Conservation (phyloP, 2,329 filamentous ascomycete genomes). For the Neoascochyta sp. region DNA sequence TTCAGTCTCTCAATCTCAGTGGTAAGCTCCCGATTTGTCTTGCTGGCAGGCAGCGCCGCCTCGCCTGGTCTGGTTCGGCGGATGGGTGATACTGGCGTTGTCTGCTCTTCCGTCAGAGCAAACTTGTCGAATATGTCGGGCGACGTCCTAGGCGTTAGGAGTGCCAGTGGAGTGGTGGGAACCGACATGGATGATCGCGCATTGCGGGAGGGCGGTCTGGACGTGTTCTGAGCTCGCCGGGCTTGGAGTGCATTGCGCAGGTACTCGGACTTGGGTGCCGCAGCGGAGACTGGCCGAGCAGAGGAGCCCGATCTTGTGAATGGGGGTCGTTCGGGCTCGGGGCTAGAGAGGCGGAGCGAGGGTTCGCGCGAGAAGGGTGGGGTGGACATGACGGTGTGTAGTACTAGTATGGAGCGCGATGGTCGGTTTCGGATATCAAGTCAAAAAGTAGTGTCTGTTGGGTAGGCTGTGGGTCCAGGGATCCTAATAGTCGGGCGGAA, state of each 20-base stretch:
- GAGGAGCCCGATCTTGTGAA: slow-evolving; percentile 12
- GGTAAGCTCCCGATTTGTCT: slow-evolving; percentile 29
- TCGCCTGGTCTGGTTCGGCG: slow-evolving; percentile 28
- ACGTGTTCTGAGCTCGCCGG: slow-evolving; percentile 22
- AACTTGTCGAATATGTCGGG: slow-evolving; percentile 21
- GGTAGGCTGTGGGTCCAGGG: too few species aligned
- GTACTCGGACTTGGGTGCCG: slow-evolving; percentile 34
- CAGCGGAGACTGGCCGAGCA: too few species aligned
- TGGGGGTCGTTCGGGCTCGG: slow-evolving; percentile 10
- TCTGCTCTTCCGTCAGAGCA: slow-evolving; percentile 32
- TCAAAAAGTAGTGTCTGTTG: too few species aligned
- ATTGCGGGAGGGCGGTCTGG: slow-evolving; percentile 11
- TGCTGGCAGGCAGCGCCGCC: slow-evolving; percentile 19
- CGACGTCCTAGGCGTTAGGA: slow-evolving; percentile 7
- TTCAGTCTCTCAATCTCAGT: slow-evolving; percentile 25
- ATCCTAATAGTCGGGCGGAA: too few species aligned
- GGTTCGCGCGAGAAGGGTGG: slow-evolving; percentile 17
- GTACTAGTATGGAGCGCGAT: slow-evolving; percentile 1
- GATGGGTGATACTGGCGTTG: slow-evolving; percentile 24
- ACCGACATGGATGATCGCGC: slow-evolving; percentile 5
- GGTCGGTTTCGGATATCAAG: too few species aligned
- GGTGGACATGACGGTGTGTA: slow-evolving; percentile 20
- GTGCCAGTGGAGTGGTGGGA: slow-evolving; percentile 4
- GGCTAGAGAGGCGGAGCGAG: slow-evolving; percentile 17
- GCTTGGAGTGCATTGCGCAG: slow-evolving; percentile 34